Conservation (phyloP, 495 filamentous ascomycete genomes). For the Hypoxylon lenormandii region DNA sequence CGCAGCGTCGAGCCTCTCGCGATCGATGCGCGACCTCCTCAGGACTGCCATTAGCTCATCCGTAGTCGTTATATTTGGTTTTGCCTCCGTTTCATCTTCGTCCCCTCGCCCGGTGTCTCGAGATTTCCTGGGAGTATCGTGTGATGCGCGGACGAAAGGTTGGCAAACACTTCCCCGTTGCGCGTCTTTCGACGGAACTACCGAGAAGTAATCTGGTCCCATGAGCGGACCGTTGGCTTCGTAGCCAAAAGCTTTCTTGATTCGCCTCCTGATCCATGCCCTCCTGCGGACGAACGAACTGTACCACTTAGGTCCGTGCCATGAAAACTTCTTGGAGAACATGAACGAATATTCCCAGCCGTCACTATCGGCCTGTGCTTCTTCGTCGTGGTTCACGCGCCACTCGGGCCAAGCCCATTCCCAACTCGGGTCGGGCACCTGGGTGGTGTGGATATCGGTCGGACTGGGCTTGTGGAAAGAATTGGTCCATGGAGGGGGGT, state of each 20-base stretch:
- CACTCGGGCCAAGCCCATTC: slow-evolving; percentile 94
- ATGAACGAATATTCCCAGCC: slow-evolving; percentile 96
- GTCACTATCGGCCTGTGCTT: slow-evolving; percentile 79
- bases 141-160: slow-evolving; percentile 47
- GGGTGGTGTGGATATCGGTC: slow-evolving; percentile 89
- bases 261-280: slow-evolving; percentile 87
- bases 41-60: slow-evolving; percentile 61
- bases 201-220: slow-evolving; percentile 88
- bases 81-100: slow-evolving; percentile 36
- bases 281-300: slow-evolving; percentile 90
- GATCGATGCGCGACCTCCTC: slow-evolving; percentile 78
- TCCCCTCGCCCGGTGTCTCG: slow-evolving; percentile 54
- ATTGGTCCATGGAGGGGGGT: slow-evolving; percentile 88
- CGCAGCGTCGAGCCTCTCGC: slow-evolving; percentile 87
- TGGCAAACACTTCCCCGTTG: slow-evolving; percentile 14
- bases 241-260: slow-evolving; percentile 66
- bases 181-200: slow-evolving; percentile 60
- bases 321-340: slow-evolving; percentile 79
- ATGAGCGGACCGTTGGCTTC: slow-evolving; percentile 64
- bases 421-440: slow-evolving; percentile 95
- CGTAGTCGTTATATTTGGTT: slow-evolving; percentile 46
- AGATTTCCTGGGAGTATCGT: slow-evolving; percentile 46
- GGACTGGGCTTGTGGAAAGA: slow-evolving; percentile 74
- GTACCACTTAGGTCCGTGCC: slow-evolving; percentile 94
- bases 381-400: slow-evolving; percentile 90